Evolutionary conservation across 208 protist genomes (phyloP).

Genomic region (Leishmania tropica): DNA sequence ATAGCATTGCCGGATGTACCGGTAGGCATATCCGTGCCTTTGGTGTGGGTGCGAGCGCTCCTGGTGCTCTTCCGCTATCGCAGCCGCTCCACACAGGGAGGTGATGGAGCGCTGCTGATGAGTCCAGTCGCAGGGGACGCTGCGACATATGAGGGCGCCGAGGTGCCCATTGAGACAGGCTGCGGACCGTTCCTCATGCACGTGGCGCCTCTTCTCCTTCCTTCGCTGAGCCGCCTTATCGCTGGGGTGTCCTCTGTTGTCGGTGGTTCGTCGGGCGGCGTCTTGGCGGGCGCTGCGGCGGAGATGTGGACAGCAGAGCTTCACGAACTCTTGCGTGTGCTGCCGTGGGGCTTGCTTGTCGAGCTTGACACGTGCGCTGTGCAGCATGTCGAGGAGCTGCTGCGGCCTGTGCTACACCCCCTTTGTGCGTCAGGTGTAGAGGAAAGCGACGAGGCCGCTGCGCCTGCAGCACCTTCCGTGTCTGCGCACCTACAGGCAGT

Average conservation of each 20-base stretch:
- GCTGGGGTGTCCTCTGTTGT: background rate
- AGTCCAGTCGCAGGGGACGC: conserved; percentile 1
- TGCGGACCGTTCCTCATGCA: conserved; percentile 4
- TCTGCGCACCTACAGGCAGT: background rate
- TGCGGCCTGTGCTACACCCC: background rate
- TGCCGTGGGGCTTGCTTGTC: conserved; percentile 23
- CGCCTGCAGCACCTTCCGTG: background rate
- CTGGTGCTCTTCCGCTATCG: conserved; percentile 30
- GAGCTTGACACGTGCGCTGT: conserved; percentile 6
- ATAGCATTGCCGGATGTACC: background rate
- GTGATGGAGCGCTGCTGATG: background rate
- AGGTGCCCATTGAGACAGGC: background rate
- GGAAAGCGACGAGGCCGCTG: background rate
- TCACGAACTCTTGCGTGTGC: conserved; percentile 21
- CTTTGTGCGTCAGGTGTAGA: background rate
- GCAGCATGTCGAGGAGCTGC: conserved; percentile 10
- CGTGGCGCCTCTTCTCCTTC: background rate
- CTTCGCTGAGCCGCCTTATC: conserved; percentile 5
- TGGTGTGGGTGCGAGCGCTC: conserved; percentile 26
- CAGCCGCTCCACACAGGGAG: background rate
- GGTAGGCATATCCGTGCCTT: background rate
- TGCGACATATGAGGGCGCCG: background rate
- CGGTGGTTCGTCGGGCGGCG: background rate
- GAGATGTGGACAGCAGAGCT: conserved; percentile 22
- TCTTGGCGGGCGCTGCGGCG: background rate